Conservation (phyloP, 202 grass and related monocot genomes). For the Cymbopogon flexuosus region DNA sequence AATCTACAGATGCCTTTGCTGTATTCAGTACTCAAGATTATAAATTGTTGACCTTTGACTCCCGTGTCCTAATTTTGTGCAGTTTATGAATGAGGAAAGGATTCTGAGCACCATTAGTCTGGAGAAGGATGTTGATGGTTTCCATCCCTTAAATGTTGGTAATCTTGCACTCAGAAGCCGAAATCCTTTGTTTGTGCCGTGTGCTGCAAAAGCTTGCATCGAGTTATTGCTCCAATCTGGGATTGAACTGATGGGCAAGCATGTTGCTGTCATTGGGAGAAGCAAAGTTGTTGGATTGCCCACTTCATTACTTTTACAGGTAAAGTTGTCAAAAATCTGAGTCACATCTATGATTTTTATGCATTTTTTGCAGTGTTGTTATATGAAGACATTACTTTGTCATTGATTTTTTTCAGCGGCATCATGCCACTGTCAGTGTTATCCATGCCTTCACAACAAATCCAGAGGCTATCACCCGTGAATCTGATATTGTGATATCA, state of each 20-base stretch:
- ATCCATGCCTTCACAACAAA: slow-evolving; percentile 84
- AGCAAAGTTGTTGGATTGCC: slow-evolving; percentile 95
- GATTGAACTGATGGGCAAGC: slow-evolving; percentile 76
- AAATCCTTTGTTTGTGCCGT: slow-evolving; percentile 77
- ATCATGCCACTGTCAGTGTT: slow-evolving; percentile 84
- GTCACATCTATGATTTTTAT: neutral
- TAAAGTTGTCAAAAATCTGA: slow-evolving; percentile 15
- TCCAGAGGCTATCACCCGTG: slow-evolving; percentile 68
- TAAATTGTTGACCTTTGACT: neutral
- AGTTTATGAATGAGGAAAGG: slow-evolving; percentile 89
- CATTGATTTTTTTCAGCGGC: slow-evolving; percentile 55
- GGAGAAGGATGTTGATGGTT: slow-evolving; percentile 94
- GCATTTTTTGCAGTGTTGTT: neutral
- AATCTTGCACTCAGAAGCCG: slow-evolving; percentile 75
- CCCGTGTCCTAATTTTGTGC: neutral
- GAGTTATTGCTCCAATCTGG: slow-evolving; percentile 60
- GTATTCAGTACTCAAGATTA: neutral
- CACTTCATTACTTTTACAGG: slow-evolving; percentile 83
- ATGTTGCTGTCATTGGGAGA: slow-evolving; percentile 79
- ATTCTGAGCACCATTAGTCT: slow-evolving; percentile 67
- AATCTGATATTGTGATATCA: slow-evolving; percentile 90
- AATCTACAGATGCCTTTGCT: neutral
- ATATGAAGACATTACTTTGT: slow-evolving; percentile 2
- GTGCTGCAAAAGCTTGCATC: slow-evolving; percentile 89
- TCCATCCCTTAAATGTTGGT: slow-evolving; percentile 81